Conservation (phyloP, 2,329 filamentous ascomycete species). For the Seiridium cupressi region DNA sequence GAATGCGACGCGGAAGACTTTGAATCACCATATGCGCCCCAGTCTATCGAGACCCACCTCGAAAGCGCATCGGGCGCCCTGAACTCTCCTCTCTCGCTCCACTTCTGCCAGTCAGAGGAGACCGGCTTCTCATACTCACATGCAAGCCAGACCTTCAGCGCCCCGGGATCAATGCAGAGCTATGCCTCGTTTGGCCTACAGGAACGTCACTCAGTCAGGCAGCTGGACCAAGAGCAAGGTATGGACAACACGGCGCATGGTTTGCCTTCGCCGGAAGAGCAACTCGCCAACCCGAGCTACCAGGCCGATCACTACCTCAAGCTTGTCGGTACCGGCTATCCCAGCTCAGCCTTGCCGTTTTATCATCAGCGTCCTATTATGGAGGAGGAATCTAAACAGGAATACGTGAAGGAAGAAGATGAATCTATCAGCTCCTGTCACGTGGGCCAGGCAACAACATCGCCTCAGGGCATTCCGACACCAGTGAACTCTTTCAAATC, state of each 20-base stretch:
- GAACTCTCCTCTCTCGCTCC: slow-evolving; percentile 21
- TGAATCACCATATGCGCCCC: slow-evolving; percentile 11
- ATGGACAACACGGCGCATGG: slow-evolving; percentile 10
- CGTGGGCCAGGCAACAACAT: neutral
- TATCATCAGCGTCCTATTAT: slow-evolving; percentile 18
- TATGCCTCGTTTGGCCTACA: slow-evolving; percentile 15
- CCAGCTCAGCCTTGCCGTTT: slow-evolving; percentile 16
- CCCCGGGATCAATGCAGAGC: slow-evolving; percentile 15
- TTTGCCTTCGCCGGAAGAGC: slow-evolving; percentile 20
- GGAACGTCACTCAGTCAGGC: slow-evolving; percentile 3
- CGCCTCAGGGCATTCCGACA: neutral
- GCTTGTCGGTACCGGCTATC: slow-evolving; percentile 15
- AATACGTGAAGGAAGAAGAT: slow-evolving; percentile 6
- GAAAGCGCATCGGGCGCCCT: slow-evolving; percentile 15
- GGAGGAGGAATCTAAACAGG: slow-evolving; percentile 13
- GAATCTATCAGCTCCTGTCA: neutral
- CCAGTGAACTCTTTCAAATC: slow-evolving; percentile 42
- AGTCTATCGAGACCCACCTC: slow-evolving; percentile 10
- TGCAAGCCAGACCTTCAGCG: slow-evolving; percentile 11
- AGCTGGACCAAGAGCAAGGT: slow-evolving; percentile 3
- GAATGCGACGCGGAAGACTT: slow-evolving; percentile 11
- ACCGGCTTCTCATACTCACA: slow-evolving; percentile 15
- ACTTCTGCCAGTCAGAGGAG: slow-evolving; percentile 16
- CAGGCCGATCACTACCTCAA: slow-evolving; percentile 17
- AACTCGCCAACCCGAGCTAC: slow-evolving; percentile 16